These are phyloP conservation scores for Geum urbanum DNA, from an alignment of 306 rosid species.

Conservation along the genomic window DNA sequence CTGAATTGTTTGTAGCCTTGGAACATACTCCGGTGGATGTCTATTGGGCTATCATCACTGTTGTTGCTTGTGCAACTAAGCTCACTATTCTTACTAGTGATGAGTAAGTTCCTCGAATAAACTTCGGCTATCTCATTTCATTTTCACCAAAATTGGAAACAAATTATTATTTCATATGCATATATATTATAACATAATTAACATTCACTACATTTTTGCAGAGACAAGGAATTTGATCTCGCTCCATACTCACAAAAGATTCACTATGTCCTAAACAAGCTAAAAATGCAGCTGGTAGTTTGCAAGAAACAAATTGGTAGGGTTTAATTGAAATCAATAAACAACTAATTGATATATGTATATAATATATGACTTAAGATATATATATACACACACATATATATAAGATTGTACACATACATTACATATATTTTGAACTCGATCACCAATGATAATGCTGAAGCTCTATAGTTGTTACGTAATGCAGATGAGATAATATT, in stretches of 20 bases:
- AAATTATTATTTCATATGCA: neutral
- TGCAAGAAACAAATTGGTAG: constrained; percentile 39
- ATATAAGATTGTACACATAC: too few species aligned
- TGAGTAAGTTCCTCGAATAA: constrained; percentile 27
- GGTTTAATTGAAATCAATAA: neutral
- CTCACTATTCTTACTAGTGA: constrained; percentile 38
- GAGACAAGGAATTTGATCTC: constrained; percentile 39
- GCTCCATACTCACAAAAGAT: constrained; percentile 47
- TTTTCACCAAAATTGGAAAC: too few species aligned
- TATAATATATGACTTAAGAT: too few species aligned
- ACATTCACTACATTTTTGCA: neutral
- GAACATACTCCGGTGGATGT: constrained; percentile 47
- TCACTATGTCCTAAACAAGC: constrained; percentile 34
- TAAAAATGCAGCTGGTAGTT: constrained; percentile 30
- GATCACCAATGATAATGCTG: too few species aligned
- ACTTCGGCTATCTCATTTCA: neutral
- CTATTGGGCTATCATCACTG: constrained; percentile 50
- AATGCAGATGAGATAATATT: constrained; percentile 17
- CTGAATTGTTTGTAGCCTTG: constrained; percentile 28
- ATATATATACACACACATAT: too few species aligned
- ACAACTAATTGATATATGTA: neutral
- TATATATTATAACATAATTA: neutral
- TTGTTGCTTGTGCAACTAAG: constrained; percentile 41
- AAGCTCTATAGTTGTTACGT: neutral
- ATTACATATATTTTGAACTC: constrained; percentile 5